A percentile compares a stretch with the other conserved stretches of the same genome.
Conservation (phyloP, 2,329 filamentous ascomycete species). For the Pseudogymnoascus sp. region DNA sequence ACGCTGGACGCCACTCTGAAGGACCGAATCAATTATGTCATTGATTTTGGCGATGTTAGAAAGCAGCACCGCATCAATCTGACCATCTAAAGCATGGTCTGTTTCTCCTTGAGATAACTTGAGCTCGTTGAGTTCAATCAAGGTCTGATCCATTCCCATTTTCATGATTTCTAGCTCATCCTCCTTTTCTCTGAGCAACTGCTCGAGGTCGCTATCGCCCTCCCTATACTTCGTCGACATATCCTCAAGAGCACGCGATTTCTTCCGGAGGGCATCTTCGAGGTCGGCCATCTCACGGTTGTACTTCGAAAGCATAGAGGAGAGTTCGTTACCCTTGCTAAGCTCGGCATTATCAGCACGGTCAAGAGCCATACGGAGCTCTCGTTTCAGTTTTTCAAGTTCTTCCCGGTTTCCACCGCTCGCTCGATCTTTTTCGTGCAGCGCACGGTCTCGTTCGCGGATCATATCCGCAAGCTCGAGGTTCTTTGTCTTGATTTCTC, state of each 20-base stretch:
- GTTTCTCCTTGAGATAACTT: constrained; percentile 66
- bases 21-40: constrained; percentile 92
- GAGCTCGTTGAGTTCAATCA: constrained; percentile 86
- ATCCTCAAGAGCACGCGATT: constrained; percentile 80
- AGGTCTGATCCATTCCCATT: constrained; percentile 91
- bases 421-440: constrained; percentile 88
- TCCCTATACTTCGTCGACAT: constrained; percentile 69
- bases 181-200: constrained; percentile 83
- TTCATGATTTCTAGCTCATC: constrained; percentile 98
- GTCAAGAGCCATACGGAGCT: constrained; percentile 85
- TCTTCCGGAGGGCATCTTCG: constrained; percentile 82
- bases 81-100: constrained; percentile 75
- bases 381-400: constrained; percentile 85
- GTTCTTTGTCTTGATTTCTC: constrained; percentile 98
- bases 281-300: constrained; percentile 96
- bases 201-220: constrained; percentile 77
- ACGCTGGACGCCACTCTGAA: constrained; percentile 84
- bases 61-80: constrained; percentile 83
- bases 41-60: constrained; percentile 88
- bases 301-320: constrained; percentile 88
- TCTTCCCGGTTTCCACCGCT: constrained; percentile 85
- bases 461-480: constrained; percentile 99
- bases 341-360: constrained; percentile 86
- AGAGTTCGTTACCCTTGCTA: constrained; percentile 90
- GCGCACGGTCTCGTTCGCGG: constrained; percentile 81